Base-by-base conservation (phyloP, 768 basidiomycete species). In the Lactifluus pinguis region DNA sequence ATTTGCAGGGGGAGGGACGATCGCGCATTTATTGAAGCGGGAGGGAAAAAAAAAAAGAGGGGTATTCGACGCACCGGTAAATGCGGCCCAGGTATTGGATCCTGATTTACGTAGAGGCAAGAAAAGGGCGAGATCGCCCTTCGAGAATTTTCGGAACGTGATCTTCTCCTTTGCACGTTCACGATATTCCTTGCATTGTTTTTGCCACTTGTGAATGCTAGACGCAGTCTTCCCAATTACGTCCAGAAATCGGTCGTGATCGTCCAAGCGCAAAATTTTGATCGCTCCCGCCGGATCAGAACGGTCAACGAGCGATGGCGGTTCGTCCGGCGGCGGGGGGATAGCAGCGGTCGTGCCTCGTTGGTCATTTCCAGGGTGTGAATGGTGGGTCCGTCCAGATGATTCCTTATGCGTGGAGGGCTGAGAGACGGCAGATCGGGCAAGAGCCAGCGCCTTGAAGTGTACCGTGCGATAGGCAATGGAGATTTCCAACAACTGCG, bases 91-190 rank as follows among this genome's bases (percentile, higher is more conserved):
- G 1, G 91, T 88, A 69, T 89, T 91, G 38, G 87, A 85, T 3
- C 89, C 83, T 38, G 92, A 91, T 72, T 97, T 97, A 47, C 94
- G 79, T 0, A 95, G 98, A 1, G 97, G 95, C 14, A 99, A 77
- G 75, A 99, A 99, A 36, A 98, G 76, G 0, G 94, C 94, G 53
- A 98, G 77, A 73, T 99, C 97, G 14, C 93, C 94, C 70, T 92
- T 92, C 6, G 87, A 78, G 66, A 98, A 98, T 73, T 95, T 95
- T 66, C 91, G 79, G 72, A 98, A 97, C 1, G 94, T 89, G 59
- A 99, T 95, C 74, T 95, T 97, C 57, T 92, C 89, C 73, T 89
- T 93, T 15, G 93, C 88, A 19, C 89, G 83, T 66, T 98, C 95
- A 51, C 93, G 80, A 61, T 98, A 98, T 64, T 90, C 86, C 69